Conservation (phyloP, 176 grass and related monocot species). For the Hyparrhenia diplandra region DNA sequence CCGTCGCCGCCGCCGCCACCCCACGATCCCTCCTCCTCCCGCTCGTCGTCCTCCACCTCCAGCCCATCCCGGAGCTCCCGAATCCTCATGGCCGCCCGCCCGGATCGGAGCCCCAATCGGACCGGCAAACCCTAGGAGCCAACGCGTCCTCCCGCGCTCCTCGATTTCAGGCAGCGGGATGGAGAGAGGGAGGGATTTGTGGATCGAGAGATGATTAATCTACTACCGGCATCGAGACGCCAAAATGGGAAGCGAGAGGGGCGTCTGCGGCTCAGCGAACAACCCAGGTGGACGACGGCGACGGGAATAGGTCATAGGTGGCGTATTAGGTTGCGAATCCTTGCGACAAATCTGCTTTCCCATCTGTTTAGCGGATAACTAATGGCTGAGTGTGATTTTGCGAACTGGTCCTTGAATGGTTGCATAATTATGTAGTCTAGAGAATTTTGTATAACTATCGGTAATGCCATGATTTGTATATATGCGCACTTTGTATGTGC, state of each 20-base stretch:
- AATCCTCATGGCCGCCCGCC: constrained; percentile 23
- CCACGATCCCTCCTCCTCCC: background rate
- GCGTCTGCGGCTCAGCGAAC: background rate
- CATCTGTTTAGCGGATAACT: background rate
- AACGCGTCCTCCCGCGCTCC: constrained; percentile 3
- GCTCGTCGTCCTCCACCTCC: constrained; percentile 14
- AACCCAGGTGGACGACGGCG: background rate
- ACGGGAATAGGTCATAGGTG: background rate
- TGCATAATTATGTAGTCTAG: too few species aligned
- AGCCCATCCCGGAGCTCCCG: constrained; percentile 27
- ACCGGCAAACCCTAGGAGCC: constrained; percentile 6
- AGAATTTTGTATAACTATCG: too few species aligned
- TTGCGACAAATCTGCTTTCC: constrained; percentile 2
- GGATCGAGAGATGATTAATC: constrained; percentile 17
- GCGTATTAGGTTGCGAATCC: background rate
- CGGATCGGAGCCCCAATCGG: background rate
- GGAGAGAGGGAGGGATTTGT: background rate
- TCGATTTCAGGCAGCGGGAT: background rate
- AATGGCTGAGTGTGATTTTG: background rate
- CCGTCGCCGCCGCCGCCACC: background rate
- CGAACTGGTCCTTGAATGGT: background rate
- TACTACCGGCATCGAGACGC: constrained; percentile 16
- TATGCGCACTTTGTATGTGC: too few species aligned
- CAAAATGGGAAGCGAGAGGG: background rate
- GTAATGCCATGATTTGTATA: too few species aligned